Conservation (phyloP, 1,139 yeast genomes). For the Eremothecium gossypii region DNA sequence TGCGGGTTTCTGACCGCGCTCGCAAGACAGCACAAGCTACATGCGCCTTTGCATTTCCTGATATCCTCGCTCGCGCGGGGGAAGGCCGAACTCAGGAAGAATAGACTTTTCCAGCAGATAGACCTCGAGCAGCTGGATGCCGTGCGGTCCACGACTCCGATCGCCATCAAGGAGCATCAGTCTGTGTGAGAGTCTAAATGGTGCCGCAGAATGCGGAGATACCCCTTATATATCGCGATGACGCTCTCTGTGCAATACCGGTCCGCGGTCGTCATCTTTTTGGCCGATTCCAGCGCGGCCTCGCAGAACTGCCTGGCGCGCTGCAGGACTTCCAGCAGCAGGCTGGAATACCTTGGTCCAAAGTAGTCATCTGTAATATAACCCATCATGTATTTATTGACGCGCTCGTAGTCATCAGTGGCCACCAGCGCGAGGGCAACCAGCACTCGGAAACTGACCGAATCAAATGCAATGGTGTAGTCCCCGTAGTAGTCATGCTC, state of each 20-base stretch:
- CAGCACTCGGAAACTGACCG: conserved; percentile 63
- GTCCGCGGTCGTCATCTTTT: conserved; percentile 5
- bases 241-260: conserved; percentile 10
- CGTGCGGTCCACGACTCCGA: too few species aligned
- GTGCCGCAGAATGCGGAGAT: conserved; percentile 17
- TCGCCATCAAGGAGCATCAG: too few species aligned
- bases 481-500: conserved; percentile 56
- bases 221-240: conserved; percentile 15
- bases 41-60: too few species aligned
- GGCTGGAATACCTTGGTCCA: conserved; percentile 9
- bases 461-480: conserved; percentile 48
- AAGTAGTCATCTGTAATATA: conserved; percentile 26
- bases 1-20: too few species aligned
- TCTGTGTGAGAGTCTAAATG: conserved; percentile 8
- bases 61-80: too few species aligned
- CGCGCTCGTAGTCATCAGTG: conserved; percentile 18
- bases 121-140: too few species aligned
- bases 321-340: conserved; percentile 34
- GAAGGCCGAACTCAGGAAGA: too few species aligned
- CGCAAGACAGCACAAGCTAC: too few species aligned
- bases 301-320: conserved; percentile 27
- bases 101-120: too few species aligned
- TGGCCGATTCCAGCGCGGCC: conserved; percentile 12
- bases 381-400: conserved; percentile 23
- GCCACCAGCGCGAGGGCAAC: conserved; percentile 53